Percentiles rank a stretch among this genome's conserved stretches.
phyloP scores from a whole-genome alignment of 2,329 filamentous ascomycete genomes.

The Elsinoe perseae region DNA sequence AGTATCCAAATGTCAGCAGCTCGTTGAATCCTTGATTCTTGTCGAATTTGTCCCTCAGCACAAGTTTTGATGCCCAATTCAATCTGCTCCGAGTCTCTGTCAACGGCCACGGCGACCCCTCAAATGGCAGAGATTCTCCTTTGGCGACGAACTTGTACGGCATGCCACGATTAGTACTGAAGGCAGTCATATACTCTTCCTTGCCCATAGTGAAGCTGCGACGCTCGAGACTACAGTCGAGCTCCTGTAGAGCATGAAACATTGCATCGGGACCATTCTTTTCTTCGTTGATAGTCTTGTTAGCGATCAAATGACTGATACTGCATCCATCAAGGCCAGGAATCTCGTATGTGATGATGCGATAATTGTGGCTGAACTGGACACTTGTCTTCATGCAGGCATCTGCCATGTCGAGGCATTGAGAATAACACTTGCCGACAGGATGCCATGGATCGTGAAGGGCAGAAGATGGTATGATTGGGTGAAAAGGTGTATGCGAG shows the following conservation, averaged over 20 bases:
- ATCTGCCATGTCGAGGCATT: slow-evolving; percentile 27
- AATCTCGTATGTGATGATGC: slow-evolving; percentile 40
- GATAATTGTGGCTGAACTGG: slow-evolving; percentile 34
- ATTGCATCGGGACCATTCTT: slow-evolving; percentile 53
- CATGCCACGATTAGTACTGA: slow-evolving; percentile 43
- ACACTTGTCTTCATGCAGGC: slow-evolving; percentile 30
- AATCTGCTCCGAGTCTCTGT: slow-evolving; percentile 46
- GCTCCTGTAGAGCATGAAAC: slow-evolving; percentile 42
- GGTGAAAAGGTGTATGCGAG: slow-evolving; percentile 30
- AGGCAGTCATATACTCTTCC: slow-evolving; percentile 29
- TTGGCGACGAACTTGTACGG: slow-evolving; percentile 59
- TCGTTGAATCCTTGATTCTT: slow-evolving; percentile 51
- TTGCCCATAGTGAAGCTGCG: slow-evolving; percentile 19
- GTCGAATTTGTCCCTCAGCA: slow-evolving; percentile 25
- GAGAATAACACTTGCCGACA: slow-evolving; percentile 28
- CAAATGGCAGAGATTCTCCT: slow-evolving; percentile 45
- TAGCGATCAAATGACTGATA: slow-evolving; percentile 52
- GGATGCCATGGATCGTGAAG: slow-evolving; percentile 33
- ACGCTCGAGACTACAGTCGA: slow-evolving; percentile 33
- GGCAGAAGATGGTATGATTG: slow-evolving; percentile 25
- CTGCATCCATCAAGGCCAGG: slow-evolving; percentile 36
- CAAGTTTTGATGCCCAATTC: slow-evolving; percentile 48
- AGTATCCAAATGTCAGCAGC: slow-evolving; percentile 55
- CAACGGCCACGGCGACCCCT: slow-evolving; percentile 41
- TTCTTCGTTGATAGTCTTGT: slow-evolving; percentile 44